phyloP scores from a whole-genome alignment of 306 rosid genomes.

The Ormosia emarginata region DNA sequence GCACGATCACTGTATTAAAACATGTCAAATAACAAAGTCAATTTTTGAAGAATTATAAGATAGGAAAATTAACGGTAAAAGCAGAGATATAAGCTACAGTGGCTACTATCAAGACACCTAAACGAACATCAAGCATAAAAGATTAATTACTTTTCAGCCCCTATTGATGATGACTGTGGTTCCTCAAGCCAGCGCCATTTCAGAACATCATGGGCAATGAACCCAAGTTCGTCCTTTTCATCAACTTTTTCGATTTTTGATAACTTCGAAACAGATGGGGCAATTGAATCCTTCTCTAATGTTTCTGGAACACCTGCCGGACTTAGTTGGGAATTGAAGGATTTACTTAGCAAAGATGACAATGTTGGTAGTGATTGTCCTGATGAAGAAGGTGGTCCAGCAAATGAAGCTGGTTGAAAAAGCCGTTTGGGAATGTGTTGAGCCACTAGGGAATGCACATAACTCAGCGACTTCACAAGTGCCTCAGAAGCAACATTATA shows the following conservation, averaged over 20 bases:
- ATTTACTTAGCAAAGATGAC: slow-evolving; percentile 86
- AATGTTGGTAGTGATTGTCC: slow-evolving; percentile 87
- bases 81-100: background rate
- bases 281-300: slow-evolving; percentile 57
- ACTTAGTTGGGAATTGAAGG: slow-evolving; percentile 77
- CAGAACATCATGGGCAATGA: slow-evolving; percentile 74
- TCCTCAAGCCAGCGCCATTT: slow-evolving; percentile 98
- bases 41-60: slow-evolving; percentile 4
- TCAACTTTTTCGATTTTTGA: slow-evolving; percentile 62
- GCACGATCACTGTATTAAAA: slow-evolving; percentile 59
- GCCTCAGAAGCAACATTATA: slow-evolving; percentile 80
- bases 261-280: slow-evolving; percentile 60
- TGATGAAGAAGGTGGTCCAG: slow-evolving; percentile 70
- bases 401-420: slow-evolving; percentile 84
- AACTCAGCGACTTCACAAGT: slow-evolving; percentile 78
- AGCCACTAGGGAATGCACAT: slow-evolving; percentile 92
- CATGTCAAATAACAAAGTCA: slow-evolving; percentile 30
- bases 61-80: slow-evolving; percentile 2
- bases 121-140: slow-evolving; percentile 19
- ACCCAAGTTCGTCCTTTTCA: slow-evolving; percentile 64
- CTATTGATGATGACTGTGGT: slow-evolving; percentile 49
- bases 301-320: slow-evolving; percentile 64
- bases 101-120: slow-evolving; percentile 4
- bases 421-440: slow-evolving; percentile 84
- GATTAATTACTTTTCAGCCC: slow-evolving; percentile 57